Evolutionary conservation across 2,329 filamentous ascomycete genomes (phyloP), one percentile per base, ranked within the genome.

Genomic region (Colletotrichum costaricense): DNA sequence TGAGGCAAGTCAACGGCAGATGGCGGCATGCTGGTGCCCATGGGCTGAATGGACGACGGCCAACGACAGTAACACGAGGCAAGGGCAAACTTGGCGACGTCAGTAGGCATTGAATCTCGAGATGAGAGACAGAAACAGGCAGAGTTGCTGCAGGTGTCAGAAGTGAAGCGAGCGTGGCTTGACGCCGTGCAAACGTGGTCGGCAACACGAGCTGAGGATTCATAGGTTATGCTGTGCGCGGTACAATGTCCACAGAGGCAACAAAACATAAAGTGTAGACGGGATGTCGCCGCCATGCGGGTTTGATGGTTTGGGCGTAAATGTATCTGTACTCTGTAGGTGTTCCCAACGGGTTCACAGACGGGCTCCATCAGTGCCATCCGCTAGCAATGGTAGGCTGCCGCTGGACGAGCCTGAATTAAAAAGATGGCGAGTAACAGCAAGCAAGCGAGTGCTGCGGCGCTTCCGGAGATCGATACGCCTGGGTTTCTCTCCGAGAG

Each of bases 91-190:
- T 49, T 30, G 67, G 55, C 46, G 30, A 24, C 28, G 54, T 30
- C 30, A 24, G 8, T 38, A 42, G 8, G 26, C 7, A 42, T 42
- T 14, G 38, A 42, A 16, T 19, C 14, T 42, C 16, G 38, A 42
- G 38, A 42, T 42, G 16, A 54, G 54, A 58, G 56, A 42, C 16
- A 22, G 11, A n/a, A 54, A 30, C 11, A 60, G 49, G 26, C 49
- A 24, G 63, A 42, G 22, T 58, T 72, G 64, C 49, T 63, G 69
- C 65, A 72, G 49, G 66, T 65, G 70, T 69, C 54, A 64, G 70
- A 64, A 60, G 69, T 58, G 52, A 72, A 71, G 71, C 55, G 67
- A 71, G 46, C 35, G 60, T 60, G 60, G 62, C 60, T 66, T 64
- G 35, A 66, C 63, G 71, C 55, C 38, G 70, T 64, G 56, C 46